phyloP scores from a whole-genome alignment of 1,284 basidiomycete species.

The Gomphus sp. region DNA sequence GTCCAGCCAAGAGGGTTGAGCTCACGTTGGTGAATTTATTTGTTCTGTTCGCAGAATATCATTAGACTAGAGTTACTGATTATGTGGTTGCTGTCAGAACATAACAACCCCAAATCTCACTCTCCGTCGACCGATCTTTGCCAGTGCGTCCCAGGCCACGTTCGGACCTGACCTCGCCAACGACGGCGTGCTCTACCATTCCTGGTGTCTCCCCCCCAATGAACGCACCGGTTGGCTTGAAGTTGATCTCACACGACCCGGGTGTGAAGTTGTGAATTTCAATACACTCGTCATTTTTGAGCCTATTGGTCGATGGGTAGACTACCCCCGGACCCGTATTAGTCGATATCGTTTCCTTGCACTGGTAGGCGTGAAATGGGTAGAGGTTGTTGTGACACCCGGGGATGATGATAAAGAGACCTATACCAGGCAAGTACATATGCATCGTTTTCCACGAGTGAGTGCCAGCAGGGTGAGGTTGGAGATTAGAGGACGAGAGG shows the following conservation, averaged over 20 bases:
- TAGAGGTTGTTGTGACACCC: neutral
- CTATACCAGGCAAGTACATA: neutral
- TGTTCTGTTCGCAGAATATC: too few species aligned
- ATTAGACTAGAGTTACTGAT: too few species aligned
- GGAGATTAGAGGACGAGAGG: constrained; percentile 1
- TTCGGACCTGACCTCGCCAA: constrained; percentile 11
- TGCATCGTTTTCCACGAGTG: neutral
- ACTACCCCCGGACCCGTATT: constrained; percentile 7
- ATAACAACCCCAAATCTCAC: constrained; percentile 9
- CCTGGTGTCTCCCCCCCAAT: constrained; percentile 4
- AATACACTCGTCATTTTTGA: constrained; percentile 9
- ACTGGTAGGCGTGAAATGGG: neutral
- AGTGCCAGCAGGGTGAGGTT: constrained; percentile 6
- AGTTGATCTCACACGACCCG: neutral
- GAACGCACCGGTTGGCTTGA: constrained; percentile 12
- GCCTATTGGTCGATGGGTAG: constrained; percentile 8
- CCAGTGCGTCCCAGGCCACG: constrained; percentile 2
- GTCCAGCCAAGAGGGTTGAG: neutral
- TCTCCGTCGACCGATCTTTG: constrained; percentile 4
- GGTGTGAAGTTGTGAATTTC: neutral
- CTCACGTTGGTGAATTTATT: neutral
- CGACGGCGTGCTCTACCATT: constrained; percentile 4
- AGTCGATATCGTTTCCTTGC: constrained; percentile 2
- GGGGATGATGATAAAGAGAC: neutral
- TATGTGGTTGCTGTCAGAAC: neutral